Base-by-base conservation (phyloP, 2,329 filamentous ascomycete species). In the Byssochlamys sp. region DNA sequence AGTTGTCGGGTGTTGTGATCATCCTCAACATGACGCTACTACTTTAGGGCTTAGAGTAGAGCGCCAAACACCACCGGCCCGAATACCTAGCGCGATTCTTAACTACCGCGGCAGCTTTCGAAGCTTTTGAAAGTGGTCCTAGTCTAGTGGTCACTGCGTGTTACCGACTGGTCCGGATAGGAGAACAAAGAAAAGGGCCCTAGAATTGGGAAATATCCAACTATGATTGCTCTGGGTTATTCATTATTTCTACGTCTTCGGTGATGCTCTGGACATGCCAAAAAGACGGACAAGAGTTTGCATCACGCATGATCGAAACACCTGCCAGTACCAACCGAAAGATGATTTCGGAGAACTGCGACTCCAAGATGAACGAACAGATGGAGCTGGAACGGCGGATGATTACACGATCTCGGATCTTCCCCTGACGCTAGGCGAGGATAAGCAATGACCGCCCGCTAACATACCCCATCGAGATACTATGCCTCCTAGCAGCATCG, bases 281-380 rank as follows among this genome's bases (percentile, higher is more conserved):
- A 45, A 7, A 39, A 45, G 39, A n/a, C 39, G n/a, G 35, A 14
- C 39, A 45, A 45, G 39, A 19, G 19, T n/a, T 45, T 6, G n/a
- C n/a, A 45, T 19, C 39, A 45, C n/a, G 39, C 39, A 45, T 45
- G 12, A 45, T 19, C 14, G 14, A 19, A 7, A 19, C 31, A 19
- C 35, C 35, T 45, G 35, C 19, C 35, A 45, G 14, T 1, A 6
- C 2, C n/a, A 6, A 7, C 2, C 5, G 39, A 45, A 45, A 10
- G 14, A 58, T 63, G 26, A 61, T 39, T 25, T 5, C 14, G 9
- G 10, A 10, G 3, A 27, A 19, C 26, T 24, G 59, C 60, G 58
- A 62, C 25, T 33, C 14, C 28, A 52, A 29, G 26, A 52, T 52
- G 50, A 52, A 52, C 50, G 25, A 29, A 27, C 28, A 52, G 28